These are phyloP conservation scores for Macaranga tanarius DNA, from an alignment of 441 rosid genomes.

Conservation along the genomic window DNA sequence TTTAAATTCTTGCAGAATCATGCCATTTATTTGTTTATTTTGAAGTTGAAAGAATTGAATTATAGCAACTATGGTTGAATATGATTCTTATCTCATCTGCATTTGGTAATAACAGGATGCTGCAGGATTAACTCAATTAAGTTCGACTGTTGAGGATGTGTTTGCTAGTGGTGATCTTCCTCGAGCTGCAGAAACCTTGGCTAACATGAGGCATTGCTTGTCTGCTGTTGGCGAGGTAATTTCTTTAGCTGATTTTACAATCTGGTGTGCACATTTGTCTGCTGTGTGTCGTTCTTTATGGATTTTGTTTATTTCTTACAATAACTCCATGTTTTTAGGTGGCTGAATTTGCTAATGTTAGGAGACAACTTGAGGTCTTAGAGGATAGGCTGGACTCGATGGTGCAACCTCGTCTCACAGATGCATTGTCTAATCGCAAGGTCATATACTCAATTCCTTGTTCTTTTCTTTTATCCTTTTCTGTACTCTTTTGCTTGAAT, in stretches of 20 bases:
- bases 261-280: constrained; percentile 12
- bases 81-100: neutral
- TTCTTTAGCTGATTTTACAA: neutral
- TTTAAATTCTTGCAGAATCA: neutral
- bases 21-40: neutral
- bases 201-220: constrained; percentile 97
- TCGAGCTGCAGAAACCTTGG: constrained; percentile 97
- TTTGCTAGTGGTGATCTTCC: constrained; percentile 98
- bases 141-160: constrained; percentile 98
- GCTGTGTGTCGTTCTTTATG: neutral
- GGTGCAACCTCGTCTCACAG: constrained; percentile 98
- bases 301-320: neutral
- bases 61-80: neutral
- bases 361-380: constrained; percentile 90
- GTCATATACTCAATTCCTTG: constrained; percentile 32
- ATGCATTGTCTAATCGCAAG: constrained; percentile 91
- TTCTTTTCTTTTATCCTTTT: constrained; percentile 3
- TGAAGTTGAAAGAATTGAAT: too few species aligned
- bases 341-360: constrained; percentile 96
- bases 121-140: constrained; percentile 90
- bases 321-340: constrained; percentile 48
- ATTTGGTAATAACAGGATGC: constrained; percentile 63
- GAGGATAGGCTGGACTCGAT: constrained; percentile 92
- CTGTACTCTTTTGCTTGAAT: constrained; percentile 5
- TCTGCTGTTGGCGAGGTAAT: constrained; percentile 98